phyloP scores from a whole-genome alignment of 306 rosid genomes.

The Phaseolus lunatus region DNA sequence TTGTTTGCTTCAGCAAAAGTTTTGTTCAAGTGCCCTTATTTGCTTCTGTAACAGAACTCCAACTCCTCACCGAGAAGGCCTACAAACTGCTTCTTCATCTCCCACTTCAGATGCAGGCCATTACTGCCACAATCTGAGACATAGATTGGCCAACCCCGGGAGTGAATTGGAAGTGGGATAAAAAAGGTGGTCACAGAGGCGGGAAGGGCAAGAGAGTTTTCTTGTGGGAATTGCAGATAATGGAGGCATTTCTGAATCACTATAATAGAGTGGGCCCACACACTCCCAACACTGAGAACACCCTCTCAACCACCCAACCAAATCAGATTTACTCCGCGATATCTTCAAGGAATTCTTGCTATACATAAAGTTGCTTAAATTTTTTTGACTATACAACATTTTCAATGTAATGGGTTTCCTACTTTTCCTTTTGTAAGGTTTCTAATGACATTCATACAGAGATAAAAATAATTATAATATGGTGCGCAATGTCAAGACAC shows the following conservation, averaged over 20 bases:
- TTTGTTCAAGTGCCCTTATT: constrained; percentile 76
- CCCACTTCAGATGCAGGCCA: constrained; percentile 83
- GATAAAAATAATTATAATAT: constrained; percentile 5
- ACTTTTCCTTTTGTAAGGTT: not conserved
- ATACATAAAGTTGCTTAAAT: constrained; percentile 1
- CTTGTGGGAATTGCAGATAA: too few species aligned
- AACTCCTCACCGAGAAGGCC: constrained; percentile 88
- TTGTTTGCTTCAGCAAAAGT: constrained; percentile 80
- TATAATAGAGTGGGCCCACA: too few species aligned
- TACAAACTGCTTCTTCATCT: constrained; percentile 96
- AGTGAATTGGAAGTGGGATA: too few species aligned
- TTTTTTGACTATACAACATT: not conserved
- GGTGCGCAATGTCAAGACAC: constrained; percentile 46
- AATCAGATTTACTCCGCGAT: too few species aligned
- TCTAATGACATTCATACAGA: not conserved
- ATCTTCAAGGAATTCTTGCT: constrained; percentile 12
- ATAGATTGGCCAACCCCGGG: too few species aligned
- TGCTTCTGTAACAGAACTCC: constrained; percentile 60
- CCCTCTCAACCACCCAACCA: too few species aligned
- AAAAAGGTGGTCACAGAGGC: too few species aligned
- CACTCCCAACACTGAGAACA: too few species aligned
- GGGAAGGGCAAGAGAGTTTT: too few species aligned
- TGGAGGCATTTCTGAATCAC: too few species aligned
- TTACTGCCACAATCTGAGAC: constrained; percentile 81
- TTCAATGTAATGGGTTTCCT: not conserved